These are phyloP conservation scores for Naegleria lovaniensis DNA, from an alignment of 208 protist species.

Conservation along the genomic window DNA sequence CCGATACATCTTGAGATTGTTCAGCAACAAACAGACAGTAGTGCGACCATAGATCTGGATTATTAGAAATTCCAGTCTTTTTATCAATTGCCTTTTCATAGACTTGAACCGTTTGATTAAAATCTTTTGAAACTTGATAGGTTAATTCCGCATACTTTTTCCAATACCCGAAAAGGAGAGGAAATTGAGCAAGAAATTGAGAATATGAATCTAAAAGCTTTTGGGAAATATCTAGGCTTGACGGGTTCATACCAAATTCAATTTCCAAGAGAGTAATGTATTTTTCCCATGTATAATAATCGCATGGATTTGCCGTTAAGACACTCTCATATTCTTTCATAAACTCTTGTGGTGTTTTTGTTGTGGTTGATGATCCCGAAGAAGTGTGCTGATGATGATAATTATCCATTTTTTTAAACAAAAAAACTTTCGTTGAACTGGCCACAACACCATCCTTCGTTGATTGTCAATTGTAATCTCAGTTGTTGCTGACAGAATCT, in stretches of 20 bases:
- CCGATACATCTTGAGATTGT: neutral
- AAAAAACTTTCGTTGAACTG: no score
- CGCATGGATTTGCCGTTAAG: neutral
- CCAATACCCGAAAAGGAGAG: slow-evolving; percentile 29
- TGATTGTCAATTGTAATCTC: no score
- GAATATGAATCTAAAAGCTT: neutral
- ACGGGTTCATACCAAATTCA: no score
- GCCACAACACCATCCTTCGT: no score
- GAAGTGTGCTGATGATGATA: no score
- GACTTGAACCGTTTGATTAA: neutral
- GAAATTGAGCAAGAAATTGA: neutral
- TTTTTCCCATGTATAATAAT: slow-evolving; percentile 19
- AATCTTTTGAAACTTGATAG: neutral
- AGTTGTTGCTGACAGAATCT: no score
- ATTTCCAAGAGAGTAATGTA: neutral
- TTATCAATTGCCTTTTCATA: slow-evolving; percentile 17
- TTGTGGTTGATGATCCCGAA: no score
- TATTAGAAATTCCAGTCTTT: neutral
- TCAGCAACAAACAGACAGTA: slow-evolving; percentile 19
- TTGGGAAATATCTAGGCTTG: no score
- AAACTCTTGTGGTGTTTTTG: neutral
- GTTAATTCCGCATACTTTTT: slow-evolving; percentile 31
- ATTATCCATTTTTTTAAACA: no score
- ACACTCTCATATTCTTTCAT: neutral
- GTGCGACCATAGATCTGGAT: slow-evolving; percentile 18